Evolutionary conservation across 805 yeast species (phyloP), one percentile per base, ranked within the genome.

Genomic region (Tetrapisispora taiwanensis): DNA sequence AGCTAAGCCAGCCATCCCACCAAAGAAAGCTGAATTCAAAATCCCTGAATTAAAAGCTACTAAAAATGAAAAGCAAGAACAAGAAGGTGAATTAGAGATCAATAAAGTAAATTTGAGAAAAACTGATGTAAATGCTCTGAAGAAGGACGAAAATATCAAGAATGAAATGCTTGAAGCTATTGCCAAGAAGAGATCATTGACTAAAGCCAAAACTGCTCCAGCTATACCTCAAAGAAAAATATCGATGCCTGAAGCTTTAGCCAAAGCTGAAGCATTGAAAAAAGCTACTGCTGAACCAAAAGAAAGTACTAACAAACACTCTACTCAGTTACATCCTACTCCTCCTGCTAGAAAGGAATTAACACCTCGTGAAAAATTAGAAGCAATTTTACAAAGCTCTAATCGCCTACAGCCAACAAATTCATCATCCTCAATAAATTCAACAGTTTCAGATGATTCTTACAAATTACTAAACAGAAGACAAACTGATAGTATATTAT

Each of bases 161-260:
- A 12, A 17, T 4, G 20, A 50, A 1, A 38, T 49, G 1, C 58
- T 58, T 6, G 63, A 58, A 35, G 60, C 62, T 1, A 43, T 59
- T 7, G 17, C 31, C n/a, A 49, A 44, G 27, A 30, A 35, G 18
- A 32, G 26, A 13, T 27, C 41, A 24, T 40, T 48, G 14, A 26
- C 28, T 7, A 46, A 46, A 36, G 19, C 44, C 7, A 46, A 46
- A 18, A 42, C 52, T 14, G 52, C 57, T 4, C 58, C 62, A 7
- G 49, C 48, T 0, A 51, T 56, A 8, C 63, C 63, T 4, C 30
- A 50, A 31, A 54, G 65, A 26, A 59, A 60, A 33, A 51, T 56
- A 13, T 58, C 63, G 0, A 39, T 58, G 50, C 62, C 60, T 13
- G 62, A 57, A 41, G 60, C 62, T 1, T 46, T 58, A 15, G 50